Conservation (phyloP, 805 yeast species). For the Tetrapisispora iriomotensis region DNA sequence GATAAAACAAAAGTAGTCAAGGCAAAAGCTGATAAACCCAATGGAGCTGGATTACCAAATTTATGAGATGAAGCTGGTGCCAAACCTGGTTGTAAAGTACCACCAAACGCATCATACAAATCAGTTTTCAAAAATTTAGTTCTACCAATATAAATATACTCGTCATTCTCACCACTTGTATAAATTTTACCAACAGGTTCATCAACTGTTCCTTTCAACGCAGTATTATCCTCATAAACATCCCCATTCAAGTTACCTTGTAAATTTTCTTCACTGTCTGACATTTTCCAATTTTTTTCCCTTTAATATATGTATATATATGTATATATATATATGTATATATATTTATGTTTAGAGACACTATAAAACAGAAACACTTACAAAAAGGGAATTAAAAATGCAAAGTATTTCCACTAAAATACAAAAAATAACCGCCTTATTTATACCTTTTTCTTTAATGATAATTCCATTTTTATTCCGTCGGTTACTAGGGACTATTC, state of each 20-base stretch:
- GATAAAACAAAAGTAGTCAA: constrained; percentile 53
- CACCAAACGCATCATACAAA: constrained; percentile 64
- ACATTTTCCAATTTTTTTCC: neutral
- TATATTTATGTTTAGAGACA: no score
- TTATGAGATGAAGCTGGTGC: constrained; percentile 47
- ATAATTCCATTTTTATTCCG: no score
- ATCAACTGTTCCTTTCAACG: neutral
- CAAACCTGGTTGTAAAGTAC: constrained; percentile 67
- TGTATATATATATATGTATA: no score
- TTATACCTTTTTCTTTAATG: no score
- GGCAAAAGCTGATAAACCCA: constrained; percentile 54
- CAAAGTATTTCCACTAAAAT: no score
- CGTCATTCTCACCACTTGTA: constrained; percentile 42
- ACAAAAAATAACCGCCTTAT: no score
- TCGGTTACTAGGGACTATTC: no score
- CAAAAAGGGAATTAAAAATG: no score
- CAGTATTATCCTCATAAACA: constrained; percentile 2
- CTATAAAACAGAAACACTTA: no score
- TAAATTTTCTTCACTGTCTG: constrained; percentile 3
- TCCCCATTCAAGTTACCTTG: neutral
- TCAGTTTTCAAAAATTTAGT: constrained; percentile 57
- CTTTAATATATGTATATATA: neutral
- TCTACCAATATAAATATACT: constrained; percentile 61
- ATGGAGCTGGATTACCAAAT: constrained; percentile 58
- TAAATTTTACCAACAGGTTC: constrained; percentile 20